Conservation (phyloP, 371 early-diverging fungal species). For the Mortierella sp. region DNA sequence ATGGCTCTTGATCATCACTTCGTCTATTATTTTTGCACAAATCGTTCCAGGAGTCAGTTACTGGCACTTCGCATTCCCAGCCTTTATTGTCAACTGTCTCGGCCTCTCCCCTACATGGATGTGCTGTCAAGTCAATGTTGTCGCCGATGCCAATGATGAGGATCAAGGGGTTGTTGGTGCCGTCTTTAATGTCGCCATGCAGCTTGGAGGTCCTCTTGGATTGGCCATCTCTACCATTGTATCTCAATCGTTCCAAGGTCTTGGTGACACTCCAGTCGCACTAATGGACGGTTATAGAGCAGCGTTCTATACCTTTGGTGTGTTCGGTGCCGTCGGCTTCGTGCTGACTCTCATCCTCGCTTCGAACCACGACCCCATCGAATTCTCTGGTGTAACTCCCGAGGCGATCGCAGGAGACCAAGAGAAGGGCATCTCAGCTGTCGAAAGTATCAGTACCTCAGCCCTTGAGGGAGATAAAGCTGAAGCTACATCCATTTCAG, state of each 20-base stretch:
- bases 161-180: constrained; percentile 47
- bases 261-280: neutral
- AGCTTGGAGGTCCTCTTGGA: constrained; percentile 40
- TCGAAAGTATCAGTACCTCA: constrained; percentile 4
- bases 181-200: constrained; percentile 36
- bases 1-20: constrained; percentile 14
- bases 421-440: neutral
- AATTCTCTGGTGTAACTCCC: constrained; percentile 10
- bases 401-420: constrained; percentile 4
- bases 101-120: constrained; percentile 38
- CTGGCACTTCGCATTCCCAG: constrained; percentile 38
- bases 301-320: constrained; percentile 26
- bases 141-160: constrained; percentile 38
- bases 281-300: constrained; percentile 42
- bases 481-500: neutral
- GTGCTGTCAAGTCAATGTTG: constrained; percentile 35
- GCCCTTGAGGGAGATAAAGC: constrained; percentile 5
- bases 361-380: constrained; percentile 28
- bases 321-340: constrained; percentile 23
- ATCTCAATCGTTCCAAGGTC: neutral
- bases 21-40: constrained; percentile 25
- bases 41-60: constrained; percentile 15
- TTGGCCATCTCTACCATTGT: constrained; percentile 32
- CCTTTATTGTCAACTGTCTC: constrained; percentile 35
- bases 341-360: constrained; percentile 17